Percentiles rank a stretch among this genome's conserved stretches.
Evolutionary conservation across 1,284 basidiomycete genomes (phyloP).

Genomic region (Cutaneotrichosporon sp.): DNA sequence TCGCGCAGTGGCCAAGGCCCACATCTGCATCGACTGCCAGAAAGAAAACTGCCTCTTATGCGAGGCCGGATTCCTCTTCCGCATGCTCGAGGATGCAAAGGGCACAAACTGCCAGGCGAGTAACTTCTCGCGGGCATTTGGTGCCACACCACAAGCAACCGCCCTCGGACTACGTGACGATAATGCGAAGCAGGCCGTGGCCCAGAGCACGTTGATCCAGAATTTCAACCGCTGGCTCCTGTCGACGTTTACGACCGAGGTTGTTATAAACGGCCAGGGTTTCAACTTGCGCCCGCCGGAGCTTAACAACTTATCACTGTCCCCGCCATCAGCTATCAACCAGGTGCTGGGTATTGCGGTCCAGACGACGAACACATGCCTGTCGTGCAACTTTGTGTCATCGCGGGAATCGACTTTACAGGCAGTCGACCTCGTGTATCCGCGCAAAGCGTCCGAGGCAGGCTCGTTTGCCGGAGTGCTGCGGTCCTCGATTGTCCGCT

Average conservation of each 20-base stretch:
- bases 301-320: constrained; percentile 11
- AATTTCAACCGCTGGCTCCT: constrained; percentile 90
- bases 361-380: constrained; percentile 69
- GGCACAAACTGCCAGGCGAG: constrained; percentile 94
- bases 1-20: constrained; percentile 77
- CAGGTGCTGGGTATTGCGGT: constrained; percentile 74
- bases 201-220: constrained; percentile 86
- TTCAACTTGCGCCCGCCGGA: constrained; percentile 21
- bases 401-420: constrained; percentile 72
- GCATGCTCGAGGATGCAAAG: constrained; percentile 91
- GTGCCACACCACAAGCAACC: constrained; percentile 67
- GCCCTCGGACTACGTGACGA: constrained; percentile 87
- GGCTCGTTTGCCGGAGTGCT: constrained; percentile 63
- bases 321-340: constrained; percentile 59
- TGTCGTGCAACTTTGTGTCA: constrained; percentile 64
- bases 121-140: constrained; percentile 92
- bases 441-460: constrained; percentile 11
- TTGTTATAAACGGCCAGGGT: constrained; percentile 33
- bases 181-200: constrained; percentile 64
- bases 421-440: constrained; percentile 78
- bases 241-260: constrained; percentile 41
- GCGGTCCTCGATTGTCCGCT: constrained; percentile 69
- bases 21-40: constrained; percentile 79
- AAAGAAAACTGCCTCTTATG: constrained; percentile 90
- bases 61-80: constrained; percentile 89